Evolutionary conservation across 2,329 filamentous ascomycete genomes (phyloP), one percentile per base, ranked within the genome.

Genomic region (Microcyclospora tardicrescens): DNA sequence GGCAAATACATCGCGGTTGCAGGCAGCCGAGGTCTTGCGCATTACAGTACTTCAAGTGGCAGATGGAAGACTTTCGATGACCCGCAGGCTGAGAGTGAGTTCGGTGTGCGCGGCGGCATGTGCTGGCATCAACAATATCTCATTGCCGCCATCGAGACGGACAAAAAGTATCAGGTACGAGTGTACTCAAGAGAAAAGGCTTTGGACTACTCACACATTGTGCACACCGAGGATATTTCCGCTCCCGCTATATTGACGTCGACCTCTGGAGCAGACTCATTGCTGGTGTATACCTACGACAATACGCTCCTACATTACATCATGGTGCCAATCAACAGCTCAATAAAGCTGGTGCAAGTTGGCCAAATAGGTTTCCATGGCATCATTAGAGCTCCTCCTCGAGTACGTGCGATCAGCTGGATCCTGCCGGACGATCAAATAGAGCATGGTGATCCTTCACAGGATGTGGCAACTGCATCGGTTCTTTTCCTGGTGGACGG

Each of bases 71-170:
- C 82, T 0, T 98, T 98, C 58, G 73, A 81, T 35, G 85, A 87
- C 51, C 73, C 79, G 16, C 75, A 73, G 24, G 73, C 80, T 54
- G 91, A 96, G 60, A 86, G 87, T 51, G 84, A 87, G 45, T 98
- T 98, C 56, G 77, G 85, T 16, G 84, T 98, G 11, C 73, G 87
- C 45, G 91, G 91, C 35, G 91, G 91, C 6, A 94, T 98, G 87
- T 96, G 89, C 58, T 98, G 91, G 91, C 87, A 93, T 57, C 86
- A 93, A 49, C 89, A 98, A 61, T 83, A 96, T 27, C 69, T 98
- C 13, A 84, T 96, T 40, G 87, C 86, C 30, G 86, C 89, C 3
- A 80, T 95, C n/a, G 91, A 98, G 60, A 79, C 77, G 38, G 83
- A 82, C 49, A 75, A 79, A 48, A 78, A 78, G 15, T 86, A 86